A percentile compares a stretch with the other conserved stretches of the same genome.
Conservation (phyloP, 352 stramenopile genomes). For the Lagenidium giganteum region DNA sequence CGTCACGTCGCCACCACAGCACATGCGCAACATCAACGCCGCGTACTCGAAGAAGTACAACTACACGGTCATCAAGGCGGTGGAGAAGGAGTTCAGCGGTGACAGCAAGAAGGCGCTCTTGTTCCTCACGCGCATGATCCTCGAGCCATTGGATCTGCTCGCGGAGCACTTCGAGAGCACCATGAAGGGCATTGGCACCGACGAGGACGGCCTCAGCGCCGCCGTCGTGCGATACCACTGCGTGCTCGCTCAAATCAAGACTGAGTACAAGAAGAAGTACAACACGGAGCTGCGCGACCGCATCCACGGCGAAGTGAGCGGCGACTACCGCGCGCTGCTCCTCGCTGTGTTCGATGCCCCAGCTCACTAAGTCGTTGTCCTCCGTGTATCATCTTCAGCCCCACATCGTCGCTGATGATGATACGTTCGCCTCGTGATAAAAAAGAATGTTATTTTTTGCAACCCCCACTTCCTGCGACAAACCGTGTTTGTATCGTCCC, state of each 20-base stretch:
- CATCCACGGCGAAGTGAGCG: slow-evolving; percentile 76
- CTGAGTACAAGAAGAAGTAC: slow-evolving; percentile 76
- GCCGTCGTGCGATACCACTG: slow-evolving; percentile 76
- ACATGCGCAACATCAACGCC: slow-evolving; percentile 50
- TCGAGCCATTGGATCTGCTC: slow-evolving; percentile 52
- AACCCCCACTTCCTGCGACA: not conserved
- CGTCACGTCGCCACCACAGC: slow-evolving; percentile 42
- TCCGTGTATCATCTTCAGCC: not conserved
- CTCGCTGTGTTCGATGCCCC: slow-evolving; percentile 46
- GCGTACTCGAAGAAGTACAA: slow-evolving; percentile 60
- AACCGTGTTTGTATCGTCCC: too few species aligned
- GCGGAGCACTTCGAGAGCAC: slow-evolving; percentile 66
- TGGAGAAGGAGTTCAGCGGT: slow-evolving; percentile 64
- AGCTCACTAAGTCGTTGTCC: slow-evolving; percentile 18
- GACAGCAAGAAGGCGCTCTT: slow-evolving; percentile 48
- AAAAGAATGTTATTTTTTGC: not conserved
- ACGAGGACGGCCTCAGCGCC: slow-evolving; percentile 54
- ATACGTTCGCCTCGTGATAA: not conserved
- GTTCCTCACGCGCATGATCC: slow-evolving; percentile 55
- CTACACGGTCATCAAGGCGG: slow-evolving; percentile 50
- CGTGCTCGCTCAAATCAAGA: slow-evolving; percentile 63
- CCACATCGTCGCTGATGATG: not conserved
- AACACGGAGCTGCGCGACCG: slow-evolving; percentile 72
- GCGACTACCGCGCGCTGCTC: slow-evolving; percentile 68
- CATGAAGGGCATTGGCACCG: slow-evolving; percentile 72